Evolutionary conservation across 2,329 filamentous ascomycete species (phyloP), one percentile per base, ranked within the genome.

Genomic region (Hypoxylon sp.): DNA sequence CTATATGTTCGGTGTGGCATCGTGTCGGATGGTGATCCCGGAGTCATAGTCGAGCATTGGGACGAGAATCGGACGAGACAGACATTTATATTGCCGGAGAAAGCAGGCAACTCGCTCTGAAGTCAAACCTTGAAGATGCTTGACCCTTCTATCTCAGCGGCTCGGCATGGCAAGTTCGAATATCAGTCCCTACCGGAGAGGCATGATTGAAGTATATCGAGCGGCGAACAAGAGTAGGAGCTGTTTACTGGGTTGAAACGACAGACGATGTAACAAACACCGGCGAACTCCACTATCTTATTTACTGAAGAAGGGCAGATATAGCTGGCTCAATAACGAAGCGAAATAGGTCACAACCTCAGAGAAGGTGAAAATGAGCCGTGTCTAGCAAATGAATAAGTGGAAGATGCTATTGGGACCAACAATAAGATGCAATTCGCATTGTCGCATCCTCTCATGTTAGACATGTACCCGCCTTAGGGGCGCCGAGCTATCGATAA

Each of bases 1-100:
- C 86, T 88, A 75, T 88, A 88, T 26, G 82, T 84, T 63, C 80
- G 80, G 67, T 79, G 82, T 67, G 79, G 75, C 77, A 83, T 84
- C 52, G 66, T 76, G 74, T 69, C 62, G 54, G 60, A n/a, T 54
- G 51, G 41, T 55, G 33, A 23, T 51, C 50, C 48, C 48, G 51
- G 58, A 59, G 45, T 65, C 66, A 68, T 68, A 13, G 58, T 64
- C 66, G 50, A 51, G 51, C 23, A 52, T 43, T 37, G 21, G 26
- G 27, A 11, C n/a, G 37, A 48, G 3, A 17, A 18, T 17, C 11
- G 20, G 33, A 20, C 10, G 33, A 38, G 15, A 8, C 29, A 15
- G 13, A n/a, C 15, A 31, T 31, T 31, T 29, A 29, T 8, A 10
- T 29, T 27, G 26, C 26, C 26, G 8, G 11, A 27, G 26, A n/a